Base-by-base conservation (phyloP, 768 basidiomycete species). In the Leucogyrophana mollusca region DNA sequence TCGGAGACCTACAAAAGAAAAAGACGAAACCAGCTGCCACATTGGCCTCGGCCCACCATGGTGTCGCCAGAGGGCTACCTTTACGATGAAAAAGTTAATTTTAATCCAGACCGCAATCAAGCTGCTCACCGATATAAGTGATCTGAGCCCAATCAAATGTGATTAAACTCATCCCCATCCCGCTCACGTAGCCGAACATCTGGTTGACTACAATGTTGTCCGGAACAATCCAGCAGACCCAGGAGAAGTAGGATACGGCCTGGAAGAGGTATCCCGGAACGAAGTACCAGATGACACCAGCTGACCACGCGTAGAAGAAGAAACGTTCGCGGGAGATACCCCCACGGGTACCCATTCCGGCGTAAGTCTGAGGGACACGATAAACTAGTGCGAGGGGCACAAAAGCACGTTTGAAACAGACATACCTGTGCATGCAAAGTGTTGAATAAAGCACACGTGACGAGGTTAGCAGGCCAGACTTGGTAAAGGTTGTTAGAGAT, bases 61-160 rank as follows among this genome's bases (percentile, higher is more conserved):
- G 59, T 8, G 57, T 49, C 18, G 61, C 51, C 9, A 66, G 63
- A 22, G 57, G 61, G 59, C 73, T 73, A n/a, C 57, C 48, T 30
- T n/a, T n/a, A 59, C 60, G 9, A 59, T 48, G 52, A 64, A 73
- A 44, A 62, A 66, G 2, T 66, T 69, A 4, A 51, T 53, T 45
- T 67, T 59, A 40, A 47, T 55, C 56, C 3, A 54, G 56, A 36
- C 48, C 38, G 11, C 53, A 46, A 8, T 48, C 57, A 16, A 69
- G 40, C 24, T 58, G 43, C 48, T 63, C 65, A 11, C 70, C 59
- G 40, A 73, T 72, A 46, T 78, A 87, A 4, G 83, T 80, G 43
- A 89, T 86, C 58, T 85, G 79, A 40, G 73, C 75, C 59, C 66
- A 70, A 48, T 73, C 72, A 37, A 72, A 68, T 0, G 72, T 69